These are phyloP conservation scores for Neurospora pannonica DNA, from an alignment of 495 filamentous ascomycete species.

Conservation along the genomic window DNA sequence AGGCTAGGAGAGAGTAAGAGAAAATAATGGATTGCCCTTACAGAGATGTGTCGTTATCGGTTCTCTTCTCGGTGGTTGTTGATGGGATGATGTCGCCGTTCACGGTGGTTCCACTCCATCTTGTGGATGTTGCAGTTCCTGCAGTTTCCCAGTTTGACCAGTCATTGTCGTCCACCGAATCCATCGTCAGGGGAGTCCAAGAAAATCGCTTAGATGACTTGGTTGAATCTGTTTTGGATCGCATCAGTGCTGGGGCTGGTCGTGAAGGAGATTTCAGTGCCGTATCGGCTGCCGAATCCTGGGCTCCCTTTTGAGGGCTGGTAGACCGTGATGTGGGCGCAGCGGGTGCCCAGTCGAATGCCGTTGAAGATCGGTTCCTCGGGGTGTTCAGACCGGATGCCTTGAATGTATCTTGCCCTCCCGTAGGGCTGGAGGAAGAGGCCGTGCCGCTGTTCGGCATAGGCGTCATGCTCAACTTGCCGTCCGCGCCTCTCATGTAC, in stretches of 20 bases:
- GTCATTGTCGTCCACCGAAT: constrained; percentile 54
- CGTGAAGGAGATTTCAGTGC: constrained; percentile 4
- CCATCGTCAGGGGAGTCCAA: constrained; percentile 37
- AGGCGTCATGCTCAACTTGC: constrained; percentile 26
- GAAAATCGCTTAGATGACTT: constrained; percentile 35
- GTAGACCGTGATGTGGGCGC: not conserved
- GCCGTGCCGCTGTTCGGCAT: constrained; percentile 21
- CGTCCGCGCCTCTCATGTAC: constrained; percentile 24
- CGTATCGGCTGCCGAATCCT: not conserved
- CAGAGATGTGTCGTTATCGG: constrained; percentile 30
- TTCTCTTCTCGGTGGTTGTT: constrained; percentile 26
- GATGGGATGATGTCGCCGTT: constrained; percentile 33
- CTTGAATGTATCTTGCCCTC: constrained; percentile 30
- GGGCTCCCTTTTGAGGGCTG: not conserved
- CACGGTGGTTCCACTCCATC: constrained; percentile 41
- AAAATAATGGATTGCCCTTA: constrained; percentile 19
- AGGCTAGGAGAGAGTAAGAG: not conserved
- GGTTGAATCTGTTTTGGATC: constrained; percentile 22
- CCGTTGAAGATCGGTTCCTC: constrained; percentile 7
- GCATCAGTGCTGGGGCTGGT: constrained; percentile 8
- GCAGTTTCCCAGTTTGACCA: constrained; percentile 67
- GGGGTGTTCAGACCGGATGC: constrained; percentile 12
- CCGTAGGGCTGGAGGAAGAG: not conserved
- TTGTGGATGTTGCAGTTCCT: constrained; percentile 32
- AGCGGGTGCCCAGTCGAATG: constrained; percentile 16